Percentiles rank a stretch among this genome's conserved stretches.
These are phyloP conservation scores for Cordyceps cicadae DNA, from an alignment of 2,329 filamentous ascomycete genomes.

Conservation along the genomic window DNA sequence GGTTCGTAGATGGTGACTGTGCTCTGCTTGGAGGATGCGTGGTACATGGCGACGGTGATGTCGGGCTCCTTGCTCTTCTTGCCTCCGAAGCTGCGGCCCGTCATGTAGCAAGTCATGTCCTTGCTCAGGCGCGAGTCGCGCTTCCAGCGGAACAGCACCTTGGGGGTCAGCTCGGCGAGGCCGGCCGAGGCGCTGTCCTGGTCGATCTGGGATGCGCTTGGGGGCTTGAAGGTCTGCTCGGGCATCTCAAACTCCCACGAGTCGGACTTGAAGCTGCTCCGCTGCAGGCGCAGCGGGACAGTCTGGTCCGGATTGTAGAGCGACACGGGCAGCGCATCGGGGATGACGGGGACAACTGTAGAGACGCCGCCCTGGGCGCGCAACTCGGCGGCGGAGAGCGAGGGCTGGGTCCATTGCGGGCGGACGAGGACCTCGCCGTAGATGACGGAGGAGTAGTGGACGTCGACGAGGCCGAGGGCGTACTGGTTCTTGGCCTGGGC, in stretches of 20 bases:
- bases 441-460: conserved; percentile 69
- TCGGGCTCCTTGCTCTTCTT: conserved; percentile 87
- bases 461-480: conserved; percentile 76
- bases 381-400: conserved; percentile 72
- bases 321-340: conserved; percentile 72
- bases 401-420: conserved; percentile 79
- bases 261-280: conserved; percentile 66
- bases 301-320: conserved; percentile 92
- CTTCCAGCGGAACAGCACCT: conserved; percentile 80
- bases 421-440: conserved; percentile 79
- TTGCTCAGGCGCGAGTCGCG: conserved; percentile 78
- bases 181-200: conserved; percentile 45
- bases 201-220: conserved; percentile 72
- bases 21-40: conserved; percentile 55
- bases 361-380: conserved; percentile 58
- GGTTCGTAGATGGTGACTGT: conserved; percentile 82
- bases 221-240: conserved; percentile 71
- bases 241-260: conserved; percentile 93
- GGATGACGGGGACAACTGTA: conserved; percentile 60
- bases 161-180: conserved; percentile 51
- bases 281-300: conserved; percentile 60
- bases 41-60: conserved; percentile 87
- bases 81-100: conserved; percentile 65
- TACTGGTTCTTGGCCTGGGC: conserved; percentile 73
- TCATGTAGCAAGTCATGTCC: conserved; percentile 82